These are phyloP conservation scores for Curvularia sp. DNA, from an alignment of 2,329 filamentous ascomycete genomes.

Conservation along the genomic window DNA sequence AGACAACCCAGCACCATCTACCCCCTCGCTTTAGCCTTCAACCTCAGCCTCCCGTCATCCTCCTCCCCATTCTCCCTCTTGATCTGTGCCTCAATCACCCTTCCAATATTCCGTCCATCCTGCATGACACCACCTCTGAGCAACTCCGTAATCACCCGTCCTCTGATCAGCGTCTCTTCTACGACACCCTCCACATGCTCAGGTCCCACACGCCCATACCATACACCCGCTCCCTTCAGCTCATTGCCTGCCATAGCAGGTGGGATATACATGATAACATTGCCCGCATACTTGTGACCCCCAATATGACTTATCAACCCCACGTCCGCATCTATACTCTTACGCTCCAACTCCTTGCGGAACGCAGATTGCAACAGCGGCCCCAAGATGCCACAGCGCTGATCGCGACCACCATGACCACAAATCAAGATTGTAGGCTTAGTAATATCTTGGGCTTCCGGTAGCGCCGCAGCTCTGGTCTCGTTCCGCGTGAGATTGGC, in stretches of 20 bases:
- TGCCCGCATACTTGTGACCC: slow-evolving; percentile 85
- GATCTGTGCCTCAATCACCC: slow-evolving; percentile 43
- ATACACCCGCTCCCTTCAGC: slow-evolving; percentile 74
- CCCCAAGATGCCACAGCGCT: slow-evolving; percentile 80
- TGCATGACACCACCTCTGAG: slow-evolving; percentile 71
- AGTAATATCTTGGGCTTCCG: slow-evolving; percentile 58
- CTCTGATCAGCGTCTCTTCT: slow-evolving; percentile 70
- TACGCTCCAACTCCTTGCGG: slow-evolving; percentile 60
- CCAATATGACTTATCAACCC: slow-evolving; percentile 80
- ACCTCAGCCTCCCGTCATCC: slow-evolving; percentile 25
- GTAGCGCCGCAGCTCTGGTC: slow-evolving; percentile 56
- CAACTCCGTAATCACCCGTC: slow-evolving; percentile 72
- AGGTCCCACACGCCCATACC: slow-evolving; percentile 82
- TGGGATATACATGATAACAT: slow-evolving; percentile 81
- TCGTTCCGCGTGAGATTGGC: slow-evolving; percentile 56
- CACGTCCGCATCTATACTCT: slow-evolving; percentile 65
- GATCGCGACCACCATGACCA: slow-evolving; percentile 82
- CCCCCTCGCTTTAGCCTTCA: slow-evolving; percentile 26
- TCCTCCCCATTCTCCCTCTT: slow-evolving; percentile 39
- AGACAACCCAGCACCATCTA: neutral
- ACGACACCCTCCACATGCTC: slow-evolving; percentile 79
- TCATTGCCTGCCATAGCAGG: slow-evolving; percentile 59
- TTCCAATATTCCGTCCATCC: slow-evolving; percentile 37
- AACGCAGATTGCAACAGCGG: slow-evolving; percentile 77
- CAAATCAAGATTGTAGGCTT: slow-evolving; percentile 74